Percentiles rank a stretch among this genome's conserved stretches.
phyloP scores from a whole-genome alignment of 306 rosid genomes.

The Malus fusca region DNA sequence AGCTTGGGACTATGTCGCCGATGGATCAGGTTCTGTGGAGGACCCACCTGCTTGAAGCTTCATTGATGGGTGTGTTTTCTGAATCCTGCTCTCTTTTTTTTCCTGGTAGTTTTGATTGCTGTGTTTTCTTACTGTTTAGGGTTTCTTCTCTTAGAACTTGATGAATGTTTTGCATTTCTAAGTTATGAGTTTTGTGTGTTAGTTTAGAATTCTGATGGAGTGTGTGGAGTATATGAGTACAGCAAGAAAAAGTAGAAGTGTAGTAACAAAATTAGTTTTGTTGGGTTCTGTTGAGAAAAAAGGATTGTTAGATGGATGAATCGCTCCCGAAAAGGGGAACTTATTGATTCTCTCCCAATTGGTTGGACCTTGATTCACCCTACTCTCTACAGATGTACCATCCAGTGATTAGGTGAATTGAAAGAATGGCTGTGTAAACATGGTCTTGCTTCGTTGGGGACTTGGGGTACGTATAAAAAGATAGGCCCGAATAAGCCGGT shows the following conservation, averaged over 20 bases:
- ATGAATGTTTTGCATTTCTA: not conserved
- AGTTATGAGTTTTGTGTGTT: not conserved
- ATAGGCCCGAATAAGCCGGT: not conserved
- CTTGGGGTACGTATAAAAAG: not conserved
- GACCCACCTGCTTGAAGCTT: slow-evolving; percentile 93
- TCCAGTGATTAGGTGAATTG: not conserved
- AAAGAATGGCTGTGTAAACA: not conserved
- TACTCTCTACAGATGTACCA: not conserved
- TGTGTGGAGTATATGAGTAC: not conserved
- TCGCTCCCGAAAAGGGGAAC: not conserved
- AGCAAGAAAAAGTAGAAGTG: not conserved
- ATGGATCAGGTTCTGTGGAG: slow-evolving; percentile 99
- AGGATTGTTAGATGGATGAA: not conserved
- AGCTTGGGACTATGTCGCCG: slow-evolving; percentile 93
- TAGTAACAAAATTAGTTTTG: not conserved
- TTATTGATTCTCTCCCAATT: no score
- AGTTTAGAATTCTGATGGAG: not conserved
- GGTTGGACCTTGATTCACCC: not conserved
- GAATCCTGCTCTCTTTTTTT: not conserved
- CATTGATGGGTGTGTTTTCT: slow-evolving; percentile 59
- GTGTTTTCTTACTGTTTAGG: not conserved
- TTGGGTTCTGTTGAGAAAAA: not conserved
- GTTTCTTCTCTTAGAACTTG: not conserved
- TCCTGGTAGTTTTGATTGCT: not conserved
- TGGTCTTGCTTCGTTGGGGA: not conserved